Conservation (phyloP, 192 early-diverging fungal species). For the Podila verticillata region DNA sequence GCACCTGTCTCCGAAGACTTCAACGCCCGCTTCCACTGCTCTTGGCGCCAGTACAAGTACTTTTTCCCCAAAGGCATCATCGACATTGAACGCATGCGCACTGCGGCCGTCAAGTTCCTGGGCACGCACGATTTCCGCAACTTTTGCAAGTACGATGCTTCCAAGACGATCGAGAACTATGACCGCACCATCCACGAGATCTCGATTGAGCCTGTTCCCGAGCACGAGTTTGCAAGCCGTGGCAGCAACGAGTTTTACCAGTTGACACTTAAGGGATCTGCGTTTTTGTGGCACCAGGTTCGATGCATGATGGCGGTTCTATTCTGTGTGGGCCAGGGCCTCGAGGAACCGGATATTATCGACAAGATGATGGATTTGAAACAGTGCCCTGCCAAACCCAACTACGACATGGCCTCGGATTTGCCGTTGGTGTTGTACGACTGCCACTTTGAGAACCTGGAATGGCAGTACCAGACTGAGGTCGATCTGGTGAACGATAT, state of each 20-base stretch:
- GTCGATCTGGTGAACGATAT: slow-evolving; percentile 35
- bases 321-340: slow-evolving; percentile 83
- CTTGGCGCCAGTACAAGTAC: slow-evolving; percentile 89
- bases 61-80: slow-evolving; percentile 79
- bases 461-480: slow-evolving; percentile 68
- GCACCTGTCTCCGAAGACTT: slow-evolving; percentile 79
- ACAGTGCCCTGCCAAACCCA: slow-evolving; percentile 75
- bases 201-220: slow-evolving; percentile 30
- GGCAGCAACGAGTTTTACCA: slow-evolving; percentile 63
- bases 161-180: slow-evolving; percentile 84
- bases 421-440: slow-evolving; percentile 90
- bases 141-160: slow-evolving; percentile 94
- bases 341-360: slow-evolving; percentile 80
- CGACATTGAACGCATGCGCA: slow-evolving; percentile 80
- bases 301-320: slow-evolving; percentile 95
- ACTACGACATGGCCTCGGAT: slow-evolving; percentile 93
- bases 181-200: slow-evolving; percentile 72
- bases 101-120: slow-evolving; percentile 72
- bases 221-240: slow-evolving; percentile 25
- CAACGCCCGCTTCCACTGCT: slow-evolving; percentile 89
- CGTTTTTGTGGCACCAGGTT: slow-evolving; percentile 98
- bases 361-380: slow-evolving; percentile 73
- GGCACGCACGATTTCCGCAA: slow-evolving; percentile 94
- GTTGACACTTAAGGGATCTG: slow-evolving; percentile 83
- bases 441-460: slow-evolving; percentile 74